Percentiles rank a stretch among this genome's conserved stretches.
Conservation (phyloP, 148 eudicot genomes). For the Heliosperma pusillum region DNA sequence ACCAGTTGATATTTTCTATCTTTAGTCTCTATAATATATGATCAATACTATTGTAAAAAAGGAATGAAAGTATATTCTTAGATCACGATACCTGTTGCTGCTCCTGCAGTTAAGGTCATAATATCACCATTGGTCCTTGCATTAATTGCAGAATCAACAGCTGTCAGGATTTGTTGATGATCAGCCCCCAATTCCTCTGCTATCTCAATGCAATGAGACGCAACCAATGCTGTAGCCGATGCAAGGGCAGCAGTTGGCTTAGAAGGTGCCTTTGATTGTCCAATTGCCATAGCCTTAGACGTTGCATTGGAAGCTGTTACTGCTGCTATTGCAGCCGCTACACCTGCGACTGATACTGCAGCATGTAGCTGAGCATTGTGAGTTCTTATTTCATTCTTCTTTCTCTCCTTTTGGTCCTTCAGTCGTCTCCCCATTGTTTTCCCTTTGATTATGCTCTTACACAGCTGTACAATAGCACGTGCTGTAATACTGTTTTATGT, state of each 20-base stretch:
- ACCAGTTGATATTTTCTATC: background rate
- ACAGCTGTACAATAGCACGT: slow-evolving; percentile 36
- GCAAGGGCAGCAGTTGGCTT: slow-evolving; percentile 62
- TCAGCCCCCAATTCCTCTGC: slow-evolving; percentile 94
- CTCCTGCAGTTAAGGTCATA: slow-evolving; percentile 93
- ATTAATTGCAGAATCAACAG: slow-evolving; percentile 67
- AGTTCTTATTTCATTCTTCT: slow-evolving; percentile 77
- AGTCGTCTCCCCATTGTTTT: slow-evolving; percentile 59
- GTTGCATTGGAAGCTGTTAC: slow-evolving; percentile 54
- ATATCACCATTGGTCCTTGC: slow-evolving; percentile 84
- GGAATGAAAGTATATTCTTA: background rate
- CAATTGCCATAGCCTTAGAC: slow-evolving; percentile 29
- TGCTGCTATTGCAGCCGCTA: slow-evolving; percentile 92
- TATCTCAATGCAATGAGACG: slow-evolving; percentile 86
- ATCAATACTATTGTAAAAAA: background rate
- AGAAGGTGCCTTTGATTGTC: slow-evolving; percentile 35
- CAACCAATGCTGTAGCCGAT: slow-evolving; percentile 91
- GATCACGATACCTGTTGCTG: slow-evolving; percentile 67
- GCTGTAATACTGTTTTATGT: background rate
- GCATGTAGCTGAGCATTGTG: slow-evolving; percentile 93
- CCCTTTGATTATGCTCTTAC: slow-evolving; percentile 67
- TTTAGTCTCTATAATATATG: background rate
- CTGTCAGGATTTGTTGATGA: slow-evolving; percentile 63
- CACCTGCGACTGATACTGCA: slow-evolving; percentile 87
- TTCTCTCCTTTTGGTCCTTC: slow-evolving; percentile 79